Percentiles rank a stretch among this genome's conserved stretches.
Evolutionary conservation across 306 rosid genomes (phyloP).

Genomic region (Datisca glomerata): DNA sequence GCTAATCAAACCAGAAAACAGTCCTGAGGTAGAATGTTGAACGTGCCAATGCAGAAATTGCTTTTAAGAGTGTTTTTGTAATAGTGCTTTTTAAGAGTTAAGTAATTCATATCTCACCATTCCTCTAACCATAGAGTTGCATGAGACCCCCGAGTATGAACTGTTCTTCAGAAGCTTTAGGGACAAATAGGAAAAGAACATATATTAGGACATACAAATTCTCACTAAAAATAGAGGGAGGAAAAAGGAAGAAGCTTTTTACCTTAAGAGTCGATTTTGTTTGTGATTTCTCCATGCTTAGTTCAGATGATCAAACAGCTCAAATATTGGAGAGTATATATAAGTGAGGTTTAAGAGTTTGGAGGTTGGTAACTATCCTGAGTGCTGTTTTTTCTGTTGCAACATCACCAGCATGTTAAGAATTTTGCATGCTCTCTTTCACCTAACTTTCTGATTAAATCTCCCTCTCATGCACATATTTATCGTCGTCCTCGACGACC

Average conservation of each 20-base stretch:
- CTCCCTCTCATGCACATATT: slow-evolving; percentile 62
- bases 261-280: slow-evolving; percentile 9
- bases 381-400: slow-evolving; percentile 46
- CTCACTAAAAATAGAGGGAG: neutral
- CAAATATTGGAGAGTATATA: slow-evolving; percentile 16
- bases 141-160: too few species aligned
- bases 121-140: too few species aligned
- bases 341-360: slow-evolving; percentile 15
- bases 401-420: slow-evolving; percentile 54
- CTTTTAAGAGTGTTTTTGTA: too few species aligned
- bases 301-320: neutral
- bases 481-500: slow-evolving; percentile 32
- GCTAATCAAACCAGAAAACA: too few species aligned
- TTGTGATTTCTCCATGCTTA: slow-evolving; percentile 10
- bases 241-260: neutral
- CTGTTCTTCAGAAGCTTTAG: too few species aligned
- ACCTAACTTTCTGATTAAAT: slow-evolving; percentile 98
- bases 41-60: too few species aligned
- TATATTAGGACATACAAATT: neutral
- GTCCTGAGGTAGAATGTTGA: too few species aligned
- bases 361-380: slow-evolving; percentile 67
- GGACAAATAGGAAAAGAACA: too few species aligned
- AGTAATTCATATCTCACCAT: too few species aligned
- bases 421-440: slow-evolving; percentile 46
- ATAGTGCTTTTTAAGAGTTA: too few species aligned